These are phyloP conservation scores for Aspergillus nanangensis DNA, from an alignment of 495 filamentous ascomycete genomes.

Conservation along the genomic window DNA sequence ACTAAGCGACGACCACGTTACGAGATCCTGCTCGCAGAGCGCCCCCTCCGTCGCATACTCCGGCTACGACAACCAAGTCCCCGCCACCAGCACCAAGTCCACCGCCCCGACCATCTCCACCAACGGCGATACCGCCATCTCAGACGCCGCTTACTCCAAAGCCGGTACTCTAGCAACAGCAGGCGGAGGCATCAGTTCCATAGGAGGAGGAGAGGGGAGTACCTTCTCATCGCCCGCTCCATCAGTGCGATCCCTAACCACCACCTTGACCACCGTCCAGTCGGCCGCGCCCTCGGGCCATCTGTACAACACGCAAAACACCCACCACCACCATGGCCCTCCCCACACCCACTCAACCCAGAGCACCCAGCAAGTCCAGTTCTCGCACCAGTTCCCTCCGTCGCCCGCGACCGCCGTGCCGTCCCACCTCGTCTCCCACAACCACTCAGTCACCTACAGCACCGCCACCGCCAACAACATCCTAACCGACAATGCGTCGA, in stretches of 20 bases:
- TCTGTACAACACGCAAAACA: constrained; percentile 39
- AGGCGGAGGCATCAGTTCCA: constrained; percentile 59
- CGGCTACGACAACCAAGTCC: constrained; percentile 51
- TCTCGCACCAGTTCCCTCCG: constrained; percentile 86
- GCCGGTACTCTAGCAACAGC: constrained; percentile 65
- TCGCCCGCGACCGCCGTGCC: constrained; percentile 76
- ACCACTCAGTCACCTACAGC: constrained; percentile 77
- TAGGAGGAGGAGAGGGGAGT: constrained; percentile 68
- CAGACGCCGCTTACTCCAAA: constrained; percentile 74
- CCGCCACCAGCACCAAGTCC: constrained; percentile 62
- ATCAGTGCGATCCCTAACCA: constrained; percentile 86
- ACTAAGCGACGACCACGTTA: constrained; percentile 20
- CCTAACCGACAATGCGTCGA: constrained; percentile 90
- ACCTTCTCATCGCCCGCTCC: constrained; percentile 93
- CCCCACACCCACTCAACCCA: constrained; percentile 41
- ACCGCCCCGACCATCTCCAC: constrained; percentile 77
- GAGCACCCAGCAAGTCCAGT: constrained; percentile 57
- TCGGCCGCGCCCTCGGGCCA: constrained; percentile 70
- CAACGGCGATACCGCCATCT: constrained; percentile 68
- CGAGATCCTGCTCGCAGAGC: constrained; percentile 37
- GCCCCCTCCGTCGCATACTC: constrained; percentile 54
- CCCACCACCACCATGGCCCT: constrained; percentile 36
- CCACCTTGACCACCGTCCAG: constrained; percentile 94
- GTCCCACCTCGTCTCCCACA: constrained; percentile 63
- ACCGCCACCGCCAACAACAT: constrained; percentile 89